Evolutionary conservation across 2,329 filamentous ascomycete species (phyloP), one percentile per base, ranked within the genome.

Genomic region (Paraphoma chrysanthemicola): DNA sequence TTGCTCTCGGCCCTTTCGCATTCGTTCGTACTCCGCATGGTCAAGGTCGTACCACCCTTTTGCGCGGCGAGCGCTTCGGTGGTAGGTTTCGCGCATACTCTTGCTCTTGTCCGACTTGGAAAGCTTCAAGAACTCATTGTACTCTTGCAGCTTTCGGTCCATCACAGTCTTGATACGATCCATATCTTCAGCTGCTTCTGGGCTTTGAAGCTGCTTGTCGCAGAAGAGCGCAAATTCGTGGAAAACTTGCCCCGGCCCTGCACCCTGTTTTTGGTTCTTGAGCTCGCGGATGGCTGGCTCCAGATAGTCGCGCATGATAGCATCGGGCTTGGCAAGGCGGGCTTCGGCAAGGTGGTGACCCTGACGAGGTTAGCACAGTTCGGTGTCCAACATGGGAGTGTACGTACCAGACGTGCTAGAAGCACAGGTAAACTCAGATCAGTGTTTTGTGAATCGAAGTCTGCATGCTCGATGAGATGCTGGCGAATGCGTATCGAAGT

Each of bases 211-310:
- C 73, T 99, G 95, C 69, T 93, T 88, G 73, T 99, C 94, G 69
- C 96, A 99, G 73, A 99, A 99, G 49, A 88, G 86, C 28, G 96
- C 95, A 75, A 98, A 98, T 68, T 96, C 92, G 72, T 97, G 93
- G 69, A 93, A 97, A 0, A 98, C 95, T 63, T 92, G 85, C 1
- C 93, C 93, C 2, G 93, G 91, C 57, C 94, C 91, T 44, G 85
- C 82, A 1, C 90, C 90, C 51, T 88, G 83, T 5, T 79, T 84
- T 44, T 85, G 84, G 1, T 88, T 88, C 66, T 87, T 90, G 7
- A 99, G 81, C 70, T 96, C 91, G 63, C 88, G 88, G 29, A 98
- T 87, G 0, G 95, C 93, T 18, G 92, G 91, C 52, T 90, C 86
- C 0, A 99, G 83, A 68, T 97, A 98, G 36, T 90, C 88, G 64